Evolutionary conservation across 2,329 filamentous ascomycete species (phyloP), one percentile per base, ranked within the genome.

Genomic region (Neodidymelliopsis sp.): DNA sequence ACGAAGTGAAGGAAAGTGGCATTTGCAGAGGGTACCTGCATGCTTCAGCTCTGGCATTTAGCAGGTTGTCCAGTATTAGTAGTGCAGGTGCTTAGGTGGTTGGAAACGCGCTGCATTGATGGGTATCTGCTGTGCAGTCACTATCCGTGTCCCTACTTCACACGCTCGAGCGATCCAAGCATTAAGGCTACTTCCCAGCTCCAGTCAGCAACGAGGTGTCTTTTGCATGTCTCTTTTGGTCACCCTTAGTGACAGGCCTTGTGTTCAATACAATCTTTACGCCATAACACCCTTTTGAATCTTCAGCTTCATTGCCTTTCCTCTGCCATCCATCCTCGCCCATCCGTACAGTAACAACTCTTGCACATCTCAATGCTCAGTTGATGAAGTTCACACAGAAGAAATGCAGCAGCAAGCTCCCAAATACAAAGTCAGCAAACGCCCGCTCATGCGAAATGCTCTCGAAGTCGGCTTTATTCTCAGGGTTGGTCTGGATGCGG

Each of bases 371-470:
- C 12, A 13, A 15, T 15, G 42, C 62, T 80, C 81, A 99, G 83
- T 99, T 99, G 80, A 99, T 97, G 76, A 99, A 99, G 83, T 99
- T 99, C 73, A 97, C 86, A 77, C 92, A 97, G 82, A 99, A 99
- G 79, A 97, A 96, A 79, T 99, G 94, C 74, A 97, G 78, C 72
- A 97, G 90, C 73, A 99, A 74, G 74, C 92, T 97, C 72, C 93
- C 94, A 64, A 97, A 90, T 53, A 99, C 82, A 71, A 89, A 99
- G 77, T 99, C 94, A 70, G 94, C 92, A 74, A 99, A 99, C 28
- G 94, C 93, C 73, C 90, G 84, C 77, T 96, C 91, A 62, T 89
- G 87, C 46, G 89, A 93, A 55, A 92, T 85, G 38, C 79, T 81
- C 50, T 83, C 82, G 69, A 94, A 94, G 47, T 94, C 89, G 51